Evolutionary conservation across 2,329 filamentous ascomycete species (phyloP), one percentile per base, ranked within the genome.

Genomic region (Pseudogymnoascus sp.): DNA sequence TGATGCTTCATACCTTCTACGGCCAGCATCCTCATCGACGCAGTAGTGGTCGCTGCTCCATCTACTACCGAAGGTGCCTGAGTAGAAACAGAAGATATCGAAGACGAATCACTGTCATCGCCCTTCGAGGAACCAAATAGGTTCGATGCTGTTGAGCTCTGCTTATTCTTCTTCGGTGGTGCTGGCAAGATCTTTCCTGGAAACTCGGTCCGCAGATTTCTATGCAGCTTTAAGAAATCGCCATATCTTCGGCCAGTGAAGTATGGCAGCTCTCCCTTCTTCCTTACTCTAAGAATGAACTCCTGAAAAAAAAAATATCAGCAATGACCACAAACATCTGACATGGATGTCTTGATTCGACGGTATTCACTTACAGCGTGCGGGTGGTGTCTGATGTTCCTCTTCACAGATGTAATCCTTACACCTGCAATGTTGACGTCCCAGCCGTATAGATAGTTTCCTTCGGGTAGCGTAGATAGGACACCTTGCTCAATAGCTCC

Each of bases 341-440:
- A 18, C 36, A 61, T n/a, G 11, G 5, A 29, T 61, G 14, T 23
- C 26, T n/a, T 11, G 5, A 26, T 62, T 37, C 14, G 34, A 14
- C 12, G 21, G 26, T 16, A 12, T 37, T 63, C 23, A 78, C 87
- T 76, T 78, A 91, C 90, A 62, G 95, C 91, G 79, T 97, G 93
- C 70, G 92, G 90, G 74, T 97, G 95, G 71, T 95, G 87, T 64
- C 93, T 83, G 29, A 97, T 86, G 65, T 91, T 96, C 71, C 92
- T 86, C 80, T 93, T 96, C 62, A 92, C 81, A 6, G 86, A 87
- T 1, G 85, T 89, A 26, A 91, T 86, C 66, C 93, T 85, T 60
- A 97, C 95, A 42, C 88, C 92, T 10, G 93, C 91, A 60, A 99
- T 88, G 73, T 99, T 99, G 68, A 97, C 86, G 74, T 97, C 95